phyloP scores from a whole-genome alignment of 305 asterid genomes.

The Solanum chacoense region DNA sequence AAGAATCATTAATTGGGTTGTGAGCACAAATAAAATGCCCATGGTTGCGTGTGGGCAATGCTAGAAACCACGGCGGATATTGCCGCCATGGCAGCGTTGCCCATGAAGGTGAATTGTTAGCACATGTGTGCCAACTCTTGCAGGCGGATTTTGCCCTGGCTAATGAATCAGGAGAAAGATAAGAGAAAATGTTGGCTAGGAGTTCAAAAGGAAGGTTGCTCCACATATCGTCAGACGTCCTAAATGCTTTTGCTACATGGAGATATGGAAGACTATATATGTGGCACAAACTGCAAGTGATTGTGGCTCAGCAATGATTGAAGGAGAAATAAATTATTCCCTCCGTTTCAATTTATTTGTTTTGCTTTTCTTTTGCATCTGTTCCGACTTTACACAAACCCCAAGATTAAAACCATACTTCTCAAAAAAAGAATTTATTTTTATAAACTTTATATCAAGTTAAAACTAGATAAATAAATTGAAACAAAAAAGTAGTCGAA shows the following conservation, averaged over 20 bases:
- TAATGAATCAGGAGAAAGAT: constrained; percentile 60
- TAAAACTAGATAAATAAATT: not conserved
- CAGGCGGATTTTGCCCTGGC: constrained; percentile 50
- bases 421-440: not conserved
- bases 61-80: constrained; percentile 60
- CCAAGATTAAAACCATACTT: not conserved
- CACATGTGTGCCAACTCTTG: constrained; percentile 44
- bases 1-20: constrained; percentile 31
- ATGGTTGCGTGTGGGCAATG: constrained; percentile 34
- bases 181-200: constrained; percentile 49
- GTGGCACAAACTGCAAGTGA: constrained; percentile 2
- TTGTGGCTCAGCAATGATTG: constrained; percentile 5
- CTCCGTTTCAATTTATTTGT: not conserved
- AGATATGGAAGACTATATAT: not conserved
- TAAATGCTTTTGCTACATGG: not conserved
- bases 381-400: fast-evolving
- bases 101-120: constrained; percentile 7
- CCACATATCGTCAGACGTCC: constrained; percentile 36
- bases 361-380: not conserved
- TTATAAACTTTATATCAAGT: fast-evolving
- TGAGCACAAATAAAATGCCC: constrained; percentile 34
- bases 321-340: not conserved
- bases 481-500: fast-evolving
- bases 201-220: constrained; percentile 54
- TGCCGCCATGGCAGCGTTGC: not conserved